Evolutionary conservation across 345 rosid species (phyloP).

Genomic region (Eucalyptus erythrocorys): DNA sequence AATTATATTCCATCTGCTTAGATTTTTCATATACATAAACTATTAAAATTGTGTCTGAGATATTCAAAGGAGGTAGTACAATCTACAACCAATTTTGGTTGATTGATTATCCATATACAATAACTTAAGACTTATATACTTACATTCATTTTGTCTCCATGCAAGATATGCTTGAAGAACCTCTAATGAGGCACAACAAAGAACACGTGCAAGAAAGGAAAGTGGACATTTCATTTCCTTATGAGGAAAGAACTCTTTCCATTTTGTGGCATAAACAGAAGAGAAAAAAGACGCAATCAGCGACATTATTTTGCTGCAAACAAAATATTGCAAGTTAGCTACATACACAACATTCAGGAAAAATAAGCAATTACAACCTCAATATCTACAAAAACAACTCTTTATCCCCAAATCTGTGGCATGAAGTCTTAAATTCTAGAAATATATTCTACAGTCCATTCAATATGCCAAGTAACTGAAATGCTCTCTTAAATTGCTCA

Average conservation of each 20-base stretch:
- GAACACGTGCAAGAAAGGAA: slow-evolving; percentile 45
- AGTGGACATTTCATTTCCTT: slow-evolving; percentile 48
- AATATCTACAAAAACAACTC: not conserved
- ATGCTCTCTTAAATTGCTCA: not conserved
- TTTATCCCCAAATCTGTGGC: not conserved
- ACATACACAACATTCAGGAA: not conserved
- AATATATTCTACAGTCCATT: not conserved
- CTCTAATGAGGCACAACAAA: slow-evolving; percentile 59
- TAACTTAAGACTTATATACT: not conserved
- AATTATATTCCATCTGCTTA: not conserved
- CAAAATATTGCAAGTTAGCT: not conserved
- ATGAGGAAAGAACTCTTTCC: slow-evolving; percentile 60
- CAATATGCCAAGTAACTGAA: not conserved
- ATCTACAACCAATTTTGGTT: not conserved
- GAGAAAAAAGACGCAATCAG: slow-evolving; percentile 63
- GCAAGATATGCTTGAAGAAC: slow-evolving; percentile 75
- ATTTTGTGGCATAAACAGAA: slow-evolving; percentile 52
- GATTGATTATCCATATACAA: not conserved
- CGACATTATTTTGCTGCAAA: slow-evolving; percentile 73
- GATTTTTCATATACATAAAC: not conserved
- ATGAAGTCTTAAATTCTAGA: not conserved
- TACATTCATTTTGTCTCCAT: slow-evolving; percentile 90
- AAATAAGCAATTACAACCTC: not conserved
- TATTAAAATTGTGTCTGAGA: not conserved
- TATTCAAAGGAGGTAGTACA: not conserved